phyloP scores from a whole-genome alignment of 768 basidiomycete species.

The Amanita molliuscula region DNA sequence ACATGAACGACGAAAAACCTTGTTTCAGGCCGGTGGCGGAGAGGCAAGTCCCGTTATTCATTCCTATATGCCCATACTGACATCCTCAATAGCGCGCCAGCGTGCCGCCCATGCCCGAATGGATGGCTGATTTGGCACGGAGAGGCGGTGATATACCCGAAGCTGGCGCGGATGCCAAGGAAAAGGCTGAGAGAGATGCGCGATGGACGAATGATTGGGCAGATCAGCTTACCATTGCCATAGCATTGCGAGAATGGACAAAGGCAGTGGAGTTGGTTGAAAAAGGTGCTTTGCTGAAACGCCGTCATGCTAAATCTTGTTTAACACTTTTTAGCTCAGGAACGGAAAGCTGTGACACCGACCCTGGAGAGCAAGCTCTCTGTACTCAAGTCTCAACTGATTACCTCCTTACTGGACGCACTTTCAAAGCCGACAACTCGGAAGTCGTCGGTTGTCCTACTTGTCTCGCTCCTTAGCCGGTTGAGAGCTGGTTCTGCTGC shows the following conservation, averaged over 20 bases:
- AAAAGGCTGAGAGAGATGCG: constrained; percentile 70
- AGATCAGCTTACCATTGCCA: constrained; percentile 85
- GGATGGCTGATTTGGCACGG: constrained; percentile 62
- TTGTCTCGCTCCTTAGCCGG: constrained; percentile 65
- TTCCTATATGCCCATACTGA: background rate
- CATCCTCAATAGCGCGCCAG: constrained; percentile 10
- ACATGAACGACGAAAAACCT: constrained; percentile 76
- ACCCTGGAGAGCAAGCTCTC: constrained; percentile 49
- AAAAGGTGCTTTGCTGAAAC: constrained; percentile 40
- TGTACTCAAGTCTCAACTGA: constrained; percentile 56
- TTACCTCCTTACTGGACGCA: constrained; percentile 57
- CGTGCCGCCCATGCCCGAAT: constrained; percentile 60
- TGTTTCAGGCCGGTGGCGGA: constrained; percentile 46
- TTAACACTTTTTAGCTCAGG: constrained; percentile 35
- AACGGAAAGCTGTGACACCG: constrained; percentile 47
- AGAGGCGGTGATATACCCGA: constrained; percentile 39
- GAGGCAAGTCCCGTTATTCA: constrained; percentile 16
- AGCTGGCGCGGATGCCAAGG: constrained; percentile 46
- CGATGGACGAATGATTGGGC: constrained; percentile 88
- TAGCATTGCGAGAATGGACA: constrained; percentile 83
- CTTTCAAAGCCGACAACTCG: constrained; percentile 69
- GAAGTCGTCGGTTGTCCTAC: constrained; percentile 60
- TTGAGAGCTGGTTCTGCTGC: constrained; percentile 74
- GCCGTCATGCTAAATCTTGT: background rate
- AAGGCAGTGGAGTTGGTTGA: constrained; percentile 80